Evolutionary conservation across 768 basidiomycete species (phyloP), one percentile per base, ranked within the genome.

Genomic region (Antrodiella citrinella): DNA sequence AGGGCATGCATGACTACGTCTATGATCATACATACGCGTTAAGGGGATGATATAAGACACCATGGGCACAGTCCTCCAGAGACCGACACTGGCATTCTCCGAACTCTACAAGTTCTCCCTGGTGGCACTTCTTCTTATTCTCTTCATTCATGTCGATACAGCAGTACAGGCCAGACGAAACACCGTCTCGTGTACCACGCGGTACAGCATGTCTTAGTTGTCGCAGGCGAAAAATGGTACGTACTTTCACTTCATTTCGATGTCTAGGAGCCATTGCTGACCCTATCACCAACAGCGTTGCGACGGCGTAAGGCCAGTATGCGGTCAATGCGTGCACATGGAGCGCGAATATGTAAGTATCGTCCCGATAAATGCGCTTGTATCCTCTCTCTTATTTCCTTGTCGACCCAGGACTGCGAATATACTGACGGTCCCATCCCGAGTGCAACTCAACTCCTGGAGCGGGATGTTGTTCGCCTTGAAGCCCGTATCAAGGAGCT

Each of bases 261-360:
- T 5, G 3, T 4, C 18, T 45, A n/a, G 26, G 18, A 26, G 13
- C 9, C 39, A 11, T 11, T 13, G n/a, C 42, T 45, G 20, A 7
- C 19, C n/a, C 21, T 20, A 20, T 18, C 40, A 52, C 42, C 30
- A n/a, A 9, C 51, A 82, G 84, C 81, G 77, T 73, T 87, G 84
- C 55, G 83, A 87, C 58, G 82, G 82, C 15, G 63, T 61, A 3
- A 81, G 77, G 56, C 84, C 84, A 2, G 67, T 74, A 13, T 87
- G 84, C 62, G 79, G 81, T 0, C 83, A 79, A 26, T 87, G 84
- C 66, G 61, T 69, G 18, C 65, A 70, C 9, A 56, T 56, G 38
- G 52, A 46, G 43, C 77, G 82, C 54, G 73, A 73, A 30, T 82
- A 82, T 48, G 41, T 43, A 18, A 22, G 41, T 43, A 5, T 5